Percentiles rank a stretch among this genome's conserved stretches.
phyloP scores from a whole-genome alignment of 371 early-diverging fungal species.

The Mucor ambiguus region DNA sequence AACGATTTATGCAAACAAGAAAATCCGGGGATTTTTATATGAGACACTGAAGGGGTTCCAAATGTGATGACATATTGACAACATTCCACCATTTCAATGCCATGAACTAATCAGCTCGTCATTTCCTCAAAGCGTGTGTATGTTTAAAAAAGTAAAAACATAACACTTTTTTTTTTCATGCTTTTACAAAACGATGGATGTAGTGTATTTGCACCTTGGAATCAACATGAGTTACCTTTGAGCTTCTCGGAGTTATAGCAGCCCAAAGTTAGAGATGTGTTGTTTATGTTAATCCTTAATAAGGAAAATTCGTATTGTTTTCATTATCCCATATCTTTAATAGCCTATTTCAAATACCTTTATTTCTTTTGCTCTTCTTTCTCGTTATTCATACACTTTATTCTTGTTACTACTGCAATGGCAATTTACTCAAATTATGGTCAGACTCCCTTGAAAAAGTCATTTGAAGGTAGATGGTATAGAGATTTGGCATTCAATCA shows the following conservation, averaged over 20 bases:
- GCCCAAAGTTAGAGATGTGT: not conserved
- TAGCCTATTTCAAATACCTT: not conserved
- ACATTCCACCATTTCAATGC: not conserved
- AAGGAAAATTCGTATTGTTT: conserved; percentile 12
- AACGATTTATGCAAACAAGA: not conserved
- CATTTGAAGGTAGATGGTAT: conserved; percentile 15
- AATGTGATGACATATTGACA: conserved; percentile 16
- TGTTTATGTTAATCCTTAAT: conserved; percentile 11
- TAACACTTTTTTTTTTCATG: too few species aligned
- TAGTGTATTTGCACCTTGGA: not conserved
- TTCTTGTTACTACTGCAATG: conserved; percentile 2
- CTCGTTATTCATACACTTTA: not conserved
- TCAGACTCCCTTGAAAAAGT: conserved; percentile 16
- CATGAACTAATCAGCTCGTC: conserved; percentile 3
- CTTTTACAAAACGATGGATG: too few species aligned
- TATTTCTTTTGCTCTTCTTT: not conserved
- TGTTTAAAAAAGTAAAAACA: too few species aligned
- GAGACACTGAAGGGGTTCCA: conserved; percentile 9
- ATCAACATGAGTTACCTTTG: not conserved
- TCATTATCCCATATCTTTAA: conserved; percentile 3
- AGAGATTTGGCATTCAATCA: not conserved
- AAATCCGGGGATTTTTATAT: conserved; percentile 8
- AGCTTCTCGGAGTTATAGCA: not conserved
- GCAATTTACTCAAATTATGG: conserved; percentile 8
- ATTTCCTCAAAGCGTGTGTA: not conserved